Evolutionary conservation across 2,329 filamentous ascomycete species (phyloP).

Genomic region (Aspergillus bombycis): DNA sequence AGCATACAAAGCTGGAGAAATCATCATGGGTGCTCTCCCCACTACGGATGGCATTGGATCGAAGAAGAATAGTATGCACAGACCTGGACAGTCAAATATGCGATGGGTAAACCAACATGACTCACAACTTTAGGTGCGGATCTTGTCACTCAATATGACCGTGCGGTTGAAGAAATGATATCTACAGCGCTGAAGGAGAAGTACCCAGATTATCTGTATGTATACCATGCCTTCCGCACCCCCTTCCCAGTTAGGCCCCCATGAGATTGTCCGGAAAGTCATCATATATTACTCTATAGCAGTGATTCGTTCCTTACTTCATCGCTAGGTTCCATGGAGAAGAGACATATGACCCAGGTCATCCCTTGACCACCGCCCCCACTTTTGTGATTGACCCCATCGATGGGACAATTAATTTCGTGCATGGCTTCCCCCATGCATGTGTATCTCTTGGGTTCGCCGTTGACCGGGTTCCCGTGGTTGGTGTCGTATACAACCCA

Average conservation of each 20-base stretch:
- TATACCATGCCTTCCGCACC: conserved; percentile 14
- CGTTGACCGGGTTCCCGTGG: conserved; percentile 52
- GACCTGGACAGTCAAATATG: not conserved
- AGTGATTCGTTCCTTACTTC: not conserved
- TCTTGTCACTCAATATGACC: conserved; percentile 66
- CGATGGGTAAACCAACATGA: not conserved
- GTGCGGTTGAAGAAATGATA: conserved; percentile 62
- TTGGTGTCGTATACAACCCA: conserved; percentile 66
- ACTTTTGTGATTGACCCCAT: conserved; percentile 68
- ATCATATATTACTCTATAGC: not conserved
- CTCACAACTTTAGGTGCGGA: conserved; percentile 53
- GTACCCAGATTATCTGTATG: conserved; percentile 58
- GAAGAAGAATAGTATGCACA: conserved; percentile 49
- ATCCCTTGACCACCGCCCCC: conserved; percentile 54
- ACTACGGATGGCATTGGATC: conserved; percentile 41
- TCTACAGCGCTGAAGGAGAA: conserved; percentile 53
- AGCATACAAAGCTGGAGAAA: conserved; percentile 45
- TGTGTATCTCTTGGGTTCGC: conserved; percentile 63
- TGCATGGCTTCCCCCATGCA: conserved; percentile 63
- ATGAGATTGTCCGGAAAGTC: not conserved
- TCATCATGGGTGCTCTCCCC: conserved; percentile 48
- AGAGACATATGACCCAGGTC: conserved; percentile 62
- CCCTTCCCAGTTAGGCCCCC: not conserved
- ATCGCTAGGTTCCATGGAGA: conserved; percentile 56
- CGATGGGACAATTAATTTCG: conserved; percentile 67